Percentiles rank a stretch among this genome's conserved stretches.
Evolutionary conservation across 768 basidiomycete genomes (phyloP).

Genomic region (Trametes gibbosa): DNA sequence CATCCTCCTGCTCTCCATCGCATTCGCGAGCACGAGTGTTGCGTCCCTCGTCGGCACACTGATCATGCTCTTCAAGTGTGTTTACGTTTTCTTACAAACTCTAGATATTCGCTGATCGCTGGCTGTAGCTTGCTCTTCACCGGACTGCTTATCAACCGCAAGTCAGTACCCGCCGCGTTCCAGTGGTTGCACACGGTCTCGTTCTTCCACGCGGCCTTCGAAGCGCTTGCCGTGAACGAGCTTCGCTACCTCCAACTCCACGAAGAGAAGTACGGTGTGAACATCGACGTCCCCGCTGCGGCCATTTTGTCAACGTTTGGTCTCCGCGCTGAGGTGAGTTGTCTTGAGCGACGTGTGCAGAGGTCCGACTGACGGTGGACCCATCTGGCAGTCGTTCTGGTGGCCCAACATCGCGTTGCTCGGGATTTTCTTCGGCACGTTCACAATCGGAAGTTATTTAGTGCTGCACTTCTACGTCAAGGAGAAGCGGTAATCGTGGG

Average conservation of each 20-base stretch:
- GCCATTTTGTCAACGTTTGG: constrained; percentile 95
- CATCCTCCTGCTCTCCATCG: constrained; percentile 86
- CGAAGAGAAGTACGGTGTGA: constrained; percentile 95
- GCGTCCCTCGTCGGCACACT: constrained; percentile 93
- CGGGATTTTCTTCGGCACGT: constrained; percentile 80
- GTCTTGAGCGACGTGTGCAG: background rate
- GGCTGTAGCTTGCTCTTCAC: constrained; percentile 82
- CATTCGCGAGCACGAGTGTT: constrained; percentile 81
- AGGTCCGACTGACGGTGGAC: constrained; percentile 6
- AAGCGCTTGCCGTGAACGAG: constrained; percentile 97
- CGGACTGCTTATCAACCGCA: constrained; percentile 91
- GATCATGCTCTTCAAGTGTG: constrained; percentile 98
- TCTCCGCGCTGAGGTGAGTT: constrained; percentile 72
- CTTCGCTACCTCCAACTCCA: constrained; percentile 90
- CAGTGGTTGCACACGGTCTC: constrained; percentile 89
- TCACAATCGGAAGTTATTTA: constrained; percentile 74
- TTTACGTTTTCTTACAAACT: constrained; percentile 13
- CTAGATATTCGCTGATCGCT: background rate
- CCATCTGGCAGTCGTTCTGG: constrained; percentile 80
- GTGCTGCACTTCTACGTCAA: constrained; percentile 87
- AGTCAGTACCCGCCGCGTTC: constrained; percentile 67
- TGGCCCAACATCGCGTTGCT: constrained; percentile 92
- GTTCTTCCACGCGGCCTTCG: constrained; percentile 99
- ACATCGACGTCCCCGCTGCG: constrained; percentile 94
- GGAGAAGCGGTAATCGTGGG: constrained; percentile 53